These are phyloP conservation scores for Akanthomyces muscarius DNA, from an alignment of 2,329 filamentous ascomycete genomes.

Conservation along the genomic window DNA sequence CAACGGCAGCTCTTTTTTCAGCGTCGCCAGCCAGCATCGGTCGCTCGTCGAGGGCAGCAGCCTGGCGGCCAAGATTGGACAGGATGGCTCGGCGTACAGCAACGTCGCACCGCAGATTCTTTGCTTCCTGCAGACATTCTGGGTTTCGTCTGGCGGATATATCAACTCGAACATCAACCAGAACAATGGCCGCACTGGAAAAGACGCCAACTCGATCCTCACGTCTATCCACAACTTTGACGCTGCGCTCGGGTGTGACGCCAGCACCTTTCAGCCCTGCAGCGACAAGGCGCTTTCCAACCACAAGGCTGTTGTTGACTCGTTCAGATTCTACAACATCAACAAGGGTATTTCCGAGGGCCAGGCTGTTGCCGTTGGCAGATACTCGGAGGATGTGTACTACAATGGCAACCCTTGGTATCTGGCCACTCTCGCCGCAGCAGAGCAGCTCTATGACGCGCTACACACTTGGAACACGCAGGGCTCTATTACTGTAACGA, in stretches of 20 bases:
- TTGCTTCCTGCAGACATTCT: slow-evolving; percentile 72
- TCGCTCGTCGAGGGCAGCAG: slow-evolving; percentile 63
- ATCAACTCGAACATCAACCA: slow-evolving; percentile 66
- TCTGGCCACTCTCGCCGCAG: slow-evolving; percentile 69
- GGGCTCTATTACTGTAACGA: slow-evolving; percentile 61
- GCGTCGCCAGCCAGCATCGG: slow-evolving; percentile 64
- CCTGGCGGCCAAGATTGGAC: slow-evolving; percentile 61
- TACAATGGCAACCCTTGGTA: slow-evolving; percentile 81
- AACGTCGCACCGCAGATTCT: slow-evolving; percentile 65
- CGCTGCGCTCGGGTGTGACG: slow-evolving; percentile 60
- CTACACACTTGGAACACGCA: slow-evolving; percentile 64
- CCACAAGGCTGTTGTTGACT: slow-evolving; percentile 70
- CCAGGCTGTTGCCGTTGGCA: slow-evolving; percentile 57
- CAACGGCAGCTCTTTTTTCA: slow-evolving; percentile 74
- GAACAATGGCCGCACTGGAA: slow-evolving; percentile 59
- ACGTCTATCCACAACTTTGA: slow-evolving; percentile 67
- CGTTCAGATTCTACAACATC: slow-evolving; percentile 70
- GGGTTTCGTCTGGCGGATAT: slow-evolving; percentile 57
- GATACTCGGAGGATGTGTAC: slow-evolving; percentile 71
- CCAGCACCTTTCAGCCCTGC: slow-evolving; percentile 74
- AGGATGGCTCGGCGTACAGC: slow-evolving; percentile 56
- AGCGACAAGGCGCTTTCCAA: slow-evolving; percentile 66
- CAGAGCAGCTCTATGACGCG: slow-evolving; percentile 76
- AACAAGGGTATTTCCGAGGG: slow-evolving; percentile 62
- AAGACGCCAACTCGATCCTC: slow-evolving; percentile 68